A percentile compares a stretch with the other conserved stretches of the same genome.
Conservation (phyloP, 148 eudicot genomes). For the Vaccinium myrtillus region DNA sequence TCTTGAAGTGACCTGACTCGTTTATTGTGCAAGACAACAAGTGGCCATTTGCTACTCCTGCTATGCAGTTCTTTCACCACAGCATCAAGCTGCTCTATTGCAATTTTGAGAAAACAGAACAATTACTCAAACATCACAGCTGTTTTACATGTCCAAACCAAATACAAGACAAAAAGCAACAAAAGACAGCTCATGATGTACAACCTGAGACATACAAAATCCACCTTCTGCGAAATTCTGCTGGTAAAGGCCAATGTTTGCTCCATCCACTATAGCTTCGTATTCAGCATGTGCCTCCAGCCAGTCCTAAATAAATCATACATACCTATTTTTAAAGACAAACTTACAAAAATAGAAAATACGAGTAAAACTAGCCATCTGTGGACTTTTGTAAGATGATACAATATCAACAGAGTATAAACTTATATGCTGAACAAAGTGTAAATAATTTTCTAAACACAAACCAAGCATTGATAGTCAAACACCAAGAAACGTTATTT, state of each 20-base stretch:
- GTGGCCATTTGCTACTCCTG: constrained; percentile 74
- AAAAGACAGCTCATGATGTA: constrained; percentile 18
- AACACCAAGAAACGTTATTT: background rate
- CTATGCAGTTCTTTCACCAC: constrained; percentile 65
- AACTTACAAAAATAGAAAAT: background rate
- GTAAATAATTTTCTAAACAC: background rate
- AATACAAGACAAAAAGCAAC: background rate
- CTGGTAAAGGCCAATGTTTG: constrained; percentile 82
- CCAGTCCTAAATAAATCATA: constrained; percentile 56
- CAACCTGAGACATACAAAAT: constrained; percentile 83
- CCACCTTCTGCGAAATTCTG: constrained; percentile 93
- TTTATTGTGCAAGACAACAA: constrained; percentile 78
- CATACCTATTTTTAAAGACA: background rate
- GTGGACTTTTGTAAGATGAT: background rate
- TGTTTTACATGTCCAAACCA: background rate
- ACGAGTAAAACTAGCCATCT: background rate
- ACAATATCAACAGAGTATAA: background rate
- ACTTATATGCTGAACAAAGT: background rate
- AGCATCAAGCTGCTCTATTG: constrained; percentile 83
- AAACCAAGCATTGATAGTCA: background rate
- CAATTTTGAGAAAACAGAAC: constrained; percentile 28
- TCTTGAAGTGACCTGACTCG: constrained; percentile 59
- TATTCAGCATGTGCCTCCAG: constrained; percentile 59
- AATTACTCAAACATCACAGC: background rate
- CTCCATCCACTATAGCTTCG: constrained; percentile 85